A percentile compares a stretch with the other conserved stretches of the same genome.
Conservation (phyloP, 495 filamentous ascomycete genomes). For the Penicillium crystallinum region DNA sequence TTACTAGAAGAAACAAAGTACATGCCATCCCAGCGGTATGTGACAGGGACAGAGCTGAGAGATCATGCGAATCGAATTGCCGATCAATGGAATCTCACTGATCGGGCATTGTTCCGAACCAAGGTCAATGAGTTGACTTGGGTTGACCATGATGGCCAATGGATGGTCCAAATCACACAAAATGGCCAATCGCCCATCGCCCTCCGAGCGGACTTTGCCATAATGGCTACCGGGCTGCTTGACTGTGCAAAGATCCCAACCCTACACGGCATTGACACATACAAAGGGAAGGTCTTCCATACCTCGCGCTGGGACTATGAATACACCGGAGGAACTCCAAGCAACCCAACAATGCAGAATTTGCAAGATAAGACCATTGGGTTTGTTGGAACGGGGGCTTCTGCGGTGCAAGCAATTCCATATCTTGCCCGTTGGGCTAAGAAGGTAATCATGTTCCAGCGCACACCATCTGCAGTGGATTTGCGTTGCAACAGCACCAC, state of each 20-base stretch:
- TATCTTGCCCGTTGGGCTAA: conserved; percentile 28
- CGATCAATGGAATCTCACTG: conserved; percentile 37
- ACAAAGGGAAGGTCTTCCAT: conserved; percentile 32
- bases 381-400: conserved; percentile 47
- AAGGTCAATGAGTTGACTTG: conserved; percentile 1
- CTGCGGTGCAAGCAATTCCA: conserved; percentile 40
- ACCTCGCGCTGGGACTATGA: conserved; percentile 39
- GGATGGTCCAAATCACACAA: background rate
- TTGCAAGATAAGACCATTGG: conserved; percentile 40
- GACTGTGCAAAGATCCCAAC: conserved; percentile 23
- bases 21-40: conserved; percentile 40
- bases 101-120: conserved; percentile 41
- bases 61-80: conserved; percentile 23
- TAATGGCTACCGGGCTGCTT: conserved; percentile 14
- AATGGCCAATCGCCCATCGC: background rate
- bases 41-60: conserved; percentile 17
- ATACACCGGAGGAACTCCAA: conserved; percentile 47
- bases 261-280: conserved; percentile 15
- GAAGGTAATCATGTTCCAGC: conserved; percentile 43
- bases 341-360: conserved; percentile 34
- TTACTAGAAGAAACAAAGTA: conserved; percentile 57
- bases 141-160: conserved; percentile 1
- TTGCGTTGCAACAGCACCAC: conserved; percentile 25
- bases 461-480: conserved; percentile 48
- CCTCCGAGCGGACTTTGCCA: conserved; percentile 14